These are phyloP conservation scores for Gnomoniopsis sp. DNA, from an alignment of 2,329 filamentous ascomycete genomes.

Conservation along the genomic window DNA sequence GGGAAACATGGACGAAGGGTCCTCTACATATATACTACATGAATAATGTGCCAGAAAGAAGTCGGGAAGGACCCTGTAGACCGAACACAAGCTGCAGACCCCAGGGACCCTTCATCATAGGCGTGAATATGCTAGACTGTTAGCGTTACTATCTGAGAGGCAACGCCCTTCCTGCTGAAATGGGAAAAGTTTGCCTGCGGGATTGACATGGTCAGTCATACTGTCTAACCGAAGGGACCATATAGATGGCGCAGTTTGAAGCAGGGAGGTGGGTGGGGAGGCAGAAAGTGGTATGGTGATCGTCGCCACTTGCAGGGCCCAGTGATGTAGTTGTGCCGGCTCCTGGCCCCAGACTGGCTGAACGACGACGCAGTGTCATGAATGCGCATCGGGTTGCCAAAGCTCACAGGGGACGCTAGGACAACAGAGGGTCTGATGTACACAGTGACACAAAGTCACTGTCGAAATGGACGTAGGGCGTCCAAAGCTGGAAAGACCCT, in stretches of 20 bases:
- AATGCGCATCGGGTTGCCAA: conserved; percentile 6
- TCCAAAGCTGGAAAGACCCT: conserved; percentile 22
- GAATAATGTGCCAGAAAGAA: not conserved
- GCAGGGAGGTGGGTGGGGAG: conserved; percentile 8
- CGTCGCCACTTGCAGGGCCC: conserved; percentile 18
- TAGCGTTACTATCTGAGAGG: conserved; percentile 18
- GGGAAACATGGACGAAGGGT: not conserved
- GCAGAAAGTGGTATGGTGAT: conserved; percentile 7
- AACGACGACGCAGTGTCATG: conserved; percentile 6
- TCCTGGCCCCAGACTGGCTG: conserved; percentile 9
- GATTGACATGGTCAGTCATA: conserved; percentile 22
- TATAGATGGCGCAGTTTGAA: conserved; percentile 20
- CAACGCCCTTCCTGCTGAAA: conserved; percentile 16
- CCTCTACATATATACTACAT: not conserved
- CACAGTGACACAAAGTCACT: not conserved
- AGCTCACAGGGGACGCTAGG: conserved; percentile 10
- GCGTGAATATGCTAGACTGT: not conserved
- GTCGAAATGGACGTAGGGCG: not conserved
- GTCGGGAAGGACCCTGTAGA: not conserved
- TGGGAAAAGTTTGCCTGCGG: conserved; percentile 5
- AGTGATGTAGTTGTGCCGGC: conserved; percentile 15
- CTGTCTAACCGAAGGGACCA: conserved; percentile 16
- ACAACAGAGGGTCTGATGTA: conserved; percentile 14
- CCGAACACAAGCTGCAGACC: not conserved
- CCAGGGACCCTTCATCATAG: conserved; percentile 2